Evolutionary conservation across 768 basidiomycete genomes (phyloP).

Genomic region (Suillus spraguei): DNA sequence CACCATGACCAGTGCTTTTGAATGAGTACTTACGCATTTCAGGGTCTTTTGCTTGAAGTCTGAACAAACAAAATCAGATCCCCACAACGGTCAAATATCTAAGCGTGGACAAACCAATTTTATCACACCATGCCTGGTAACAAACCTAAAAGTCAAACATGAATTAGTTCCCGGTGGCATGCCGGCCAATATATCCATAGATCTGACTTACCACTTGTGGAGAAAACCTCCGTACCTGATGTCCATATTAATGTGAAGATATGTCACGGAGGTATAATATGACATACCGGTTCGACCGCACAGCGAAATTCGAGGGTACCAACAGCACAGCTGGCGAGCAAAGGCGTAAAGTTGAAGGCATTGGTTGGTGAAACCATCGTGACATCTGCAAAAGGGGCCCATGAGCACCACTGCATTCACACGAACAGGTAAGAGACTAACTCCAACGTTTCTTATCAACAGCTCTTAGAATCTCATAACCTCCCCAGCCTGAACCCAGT

Average conservation of each 20-base stretch:
- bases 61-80: conserved; percentile 24
- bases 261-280: conserved; percentile 6
- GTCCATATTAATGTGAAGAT: conserved; percentile 11
- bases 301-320: conserved; percentile 85
- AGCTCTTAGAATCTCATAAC: conserved; percentile 66
- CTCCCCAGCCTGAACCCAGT: conserved; percentile 80
- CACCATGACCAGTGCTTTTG: not conserved
- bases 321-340: conserved; percentile 62
- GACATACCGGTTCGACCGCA: conserved; percentile 75
- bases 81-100: not conserved
- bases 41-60: conserved; percentile 64
- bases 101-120: conserved; percentile 49
- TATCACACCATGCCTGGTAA: conserved; percentile 79
- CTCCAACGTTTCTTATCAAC: conserved; percentile 76
- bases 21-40: conserved; percentile 53
- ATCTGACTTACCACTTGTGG: conserved; percentile 51
- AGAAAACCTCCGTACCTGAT: conserved; percentile 55
- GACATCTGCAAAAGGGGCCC: conserved; percentile 48
- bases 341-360: conserved; percentile 44
- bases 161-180: not conserved
- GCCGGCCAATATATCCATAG: not conserved
- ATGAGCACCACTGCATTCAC: conserved; percentile 8
- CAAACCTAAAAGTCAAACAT: conserved; percentile 42
- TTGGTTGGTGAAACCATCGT: conserved; percentile 64
- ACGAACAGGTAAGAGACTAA: conserved; percentile 31